A percentile compares a stretch with the other conserved stretches of the same genome.
phyloP scores from a whole-genome alignment of 805 yeast genomes.

The Candida fluviatilis region DNA sequence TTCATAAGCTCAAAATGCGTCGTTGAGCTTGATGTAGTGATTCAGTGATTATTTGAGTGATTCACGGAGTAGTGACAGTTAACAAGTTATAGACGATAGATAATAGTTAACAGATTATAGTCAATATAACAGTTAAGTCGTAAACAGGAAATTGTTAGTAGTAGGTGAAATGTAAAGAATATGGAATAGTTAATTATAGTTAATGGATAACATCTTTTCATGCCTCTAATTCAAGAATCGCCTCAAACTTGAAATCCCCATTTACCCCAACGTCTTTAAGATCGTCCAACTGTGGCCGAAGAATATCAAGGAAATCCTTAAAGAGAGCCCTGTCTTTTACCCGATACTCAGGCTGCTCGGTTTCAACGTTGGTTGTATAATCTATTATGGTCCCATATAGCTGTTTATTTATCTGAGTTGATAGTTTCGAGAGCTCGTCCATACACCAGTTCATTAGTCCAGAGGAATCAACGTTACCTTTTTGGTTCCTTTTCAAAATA shows the following conservation, averaged over 20 bases:
- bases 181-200: background rate
- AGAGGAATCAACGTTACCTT: slow-evolving; percentile 43
- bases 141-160: too few relatives aligned
- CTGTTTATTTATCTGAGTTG: slow-evolving; percentile 59
- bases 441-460: slow-evolving; percentile 75
- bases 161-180: too few relatives aligned
- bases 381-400: slow-evolving; percentile 55
- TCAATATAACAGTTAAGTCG: too few relatives aligned
- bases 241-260: slow-evolving; percentile 63
- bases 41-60: background rate
- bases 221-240: slow-evolving; percentile 17
- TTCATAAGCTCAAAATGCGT: too few relatives aligned
- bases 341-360: slow-evolving; percentile 22
- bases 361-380: slow-evolving; percentile 20
- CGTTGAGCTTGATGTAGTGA: too few relatives aligned
- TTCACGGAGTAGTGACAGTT: too few relatives aligned
- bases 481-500: slow-evolving; percentile 25
- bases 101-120: too few relatives aligned
- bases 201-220: background rate
- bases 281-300: slow-evolving; percentile 56
- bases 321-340: slow-evolving; percentile 40
- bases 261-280: slow-evolving; percentile 66
- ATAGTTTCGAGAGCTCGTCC: slow-evolving; percentile 57
- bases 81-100: too few relatives aligned
- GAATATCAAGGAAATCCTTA: slow-evolving; percentile 49